Evolutionary conservation across 2,329 filamentous ascomycete species (phyloP), one percentile per base, ranked within the genome.

Genomic region (Penicillium sp.): DNA sequence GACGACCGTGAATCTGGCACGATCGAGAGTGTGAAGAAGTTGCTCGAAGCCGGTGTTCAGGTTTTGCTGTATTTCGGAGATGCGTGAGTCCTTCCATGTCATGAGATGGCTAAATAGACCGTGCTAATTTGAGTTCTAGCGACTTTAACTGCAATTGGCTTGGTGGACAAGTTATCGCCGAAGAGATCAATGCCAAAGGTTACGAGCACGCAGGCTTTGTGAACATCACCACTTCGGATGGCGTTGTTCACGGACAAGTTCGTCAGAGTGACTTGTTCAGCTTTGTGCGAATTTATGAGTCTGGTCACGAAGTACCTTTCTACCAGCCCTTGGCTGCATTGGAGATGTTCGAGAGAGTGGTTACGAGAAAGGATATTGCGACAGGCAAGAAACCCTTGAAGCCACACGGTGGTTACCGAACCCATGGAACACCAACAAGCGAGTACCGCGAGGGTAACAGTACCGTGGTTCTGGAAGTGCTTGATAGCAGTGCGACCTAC

Each of bases 141-240:
- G 49, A 52, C 10, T 52, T 19, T 15, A 52, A 52, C 29, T 52
- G 49, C 27, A 52, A 52, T 17, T 52, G 49, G 49, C 49, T 52
- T 13, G 49, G 49, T 33, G 49, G 49, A 25, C 38, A 52, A 13
- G 49, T 52, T 15, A 21, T 52, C 3, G 49, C 49, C 0, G 49
- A 52, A 39, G 49, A 52, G 38, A 52, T 44, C 49, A 44, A 52
- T 25, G 38, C 49, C 15, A 21, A 8, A 2, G 49, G 49, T 15
- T 52, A 52, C 6, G n/a, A 52, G 2, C 38, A 52, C 17, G 49
- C 49, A 9, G 49, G 49, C 1, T 52, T 52, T 13, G 38, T 52
- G 10, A 44, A 52, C 10, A 44, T 52, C 19, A 52, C 38, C 2
- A 44, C 49, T 8, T 52, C 49, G 2, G 49, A 52, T 31, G 49